Base-by-base conservation (phyloP, 192 early-diverging fungal genomes). In the Pilobolus umbonatus region DNA sequence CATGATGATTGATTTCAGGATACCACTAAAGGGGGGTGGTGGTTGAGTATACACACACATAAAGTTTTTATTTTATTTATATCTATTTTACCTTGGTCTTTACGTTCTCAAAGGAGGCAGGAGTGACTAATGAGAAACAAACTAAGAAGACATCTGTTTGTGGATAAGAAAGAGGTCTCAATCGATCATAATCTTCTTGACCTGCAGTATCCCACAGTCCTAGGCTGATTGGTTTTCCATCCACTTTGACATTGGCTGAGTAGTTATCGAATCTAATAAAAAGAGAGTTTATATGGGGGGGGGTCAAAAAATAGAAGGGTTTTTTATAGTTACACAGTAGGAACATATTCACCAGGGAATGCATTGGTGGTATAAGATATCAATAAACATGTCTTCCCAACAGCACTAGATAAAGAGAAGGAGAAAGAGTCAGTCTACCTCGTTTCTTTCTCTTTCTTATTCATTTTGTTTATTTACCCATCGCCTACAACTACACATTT, bases 261-360 rank as follows among this genome's bases (percentile, higher is more conserved):
- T 95, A 95, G 75, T 95, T 95, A 77, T 95, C 92, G 64, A 95
- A 94, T 14, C 57, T 59, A 58, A 45, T 24, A 46, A 19, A 49
- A 51, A 45, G 31, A 44, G 10, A 19, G 55, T 35, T 51, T 34
- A 47, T 22, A 25, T 25, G 29, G 17, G 47, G 47, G 29, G 47
- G 19, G 25, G 40, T 15, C 31, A 15, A 15, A 6, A 31, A 19
- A 42, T 10, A 42, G 30, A 36, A 35, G 28, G 22, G 36, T 3
- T 60, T 26, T 42, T 17, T 38, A 1, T 8, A 67, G 85, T 82
- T 92, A 98, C 93, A 98, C 96, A 55, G 96, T 98, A 53, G 96
- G 96, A 70, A 98, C 96, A 71, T 98, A 98, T 81, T 98, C 96
- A 50, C 96, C 96, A n/a, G 96, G 96, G 78, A 98, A 98, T 29